Base-by-base conservation (phyloP, 495 filamentous ascomycete genomes). In the Xylaria curta region DNA sequence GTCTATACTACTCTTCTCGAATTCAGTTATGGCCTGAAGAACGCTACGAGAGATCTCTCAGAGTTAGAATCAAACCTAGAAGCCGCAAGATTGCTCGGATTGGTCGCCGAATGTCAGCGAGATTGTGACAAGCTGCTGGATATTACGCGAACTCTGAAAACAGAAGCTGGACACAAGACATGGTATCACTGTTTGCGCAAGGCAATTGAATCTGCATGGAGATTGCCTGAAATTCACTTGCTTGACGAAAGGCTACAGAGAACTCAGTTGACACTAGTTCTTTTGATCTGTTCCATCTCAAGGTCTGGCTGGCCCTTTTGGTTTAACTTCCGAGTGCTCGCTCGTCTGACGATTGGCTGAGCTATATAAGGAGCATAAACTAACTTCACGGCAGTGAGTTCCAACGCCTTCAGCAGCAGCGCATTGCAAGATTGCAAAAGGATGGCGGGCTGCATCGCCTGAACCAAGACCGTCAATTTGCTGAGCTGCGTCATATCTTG, bases 21-120 rank as follows among this genome's bases (percentile, higher is more conserved):
- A 24, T 67, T 75, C 42, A 72, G 74, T 26, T 70, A 53, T 21
- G 54, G 47, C 44, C 67, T 78, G n/a, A 26, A 51, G 12, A 66
- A 66, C 17, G 63, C 63, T 0, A 40, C 33, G 21, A 51, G 63
- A 15, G 63, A 66, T 15, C 46, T 66, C 19, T 36, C 46, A 2
- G 63, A 66, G 28, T 31, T 66, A 13, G 46, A 38, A 4, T 24
- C 63, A 10, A 51, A 38, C 44, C 24, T 40, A 31, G 63, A 66
- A 19, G 44, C 63, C 5, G 46, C 46, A 38, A 33, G 42, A 13
- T 17, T 66, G 26, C 44, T 66, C 63, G 63, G 63, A 28, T n/a
- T 66, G 24, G 63, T 66, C 21, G 46, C 46, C 9, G 63, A 66
- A 31, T 66, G 63, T 40, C 63, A 53, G 8, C 46, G 36, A 3